Percentiles rank a stretch among this genome's conserved stretches.
phyloP scores from a whole-genome alignment of 2,329 filamentous ascomycete genomes.

The Plenodomus biglobosus region DNA sequence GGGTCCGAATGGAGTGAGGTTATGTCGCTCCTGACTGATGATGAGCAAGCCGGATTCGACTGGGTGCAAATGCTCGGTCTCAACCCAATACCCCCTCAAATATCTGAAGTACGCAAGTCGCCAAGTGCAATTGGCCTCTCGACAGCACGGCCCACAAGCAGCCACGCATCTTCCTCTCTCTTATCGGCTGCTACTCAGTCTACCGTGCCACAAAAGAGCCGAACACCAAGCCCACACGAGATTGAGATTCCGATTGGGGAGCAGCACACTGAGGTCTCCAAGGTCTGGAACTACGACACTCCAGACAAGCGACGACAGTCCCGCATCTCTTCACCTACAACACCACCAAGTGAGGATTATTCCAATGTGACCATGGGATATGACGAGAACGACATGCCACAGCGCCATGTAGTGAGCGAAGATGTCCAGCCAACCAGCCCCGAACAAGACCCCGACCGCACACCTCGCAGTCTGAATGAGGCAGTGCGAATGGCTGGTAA shows the following conservation, averaged over 20 bases:
- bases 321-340: conserved; percentile 39
- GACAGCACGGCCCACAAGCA: conserved; percentile 42
- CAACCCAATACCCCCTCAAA: conserved; percentile 61
- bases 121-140: conserved; percentile 55
- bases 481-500: conserved; percentile 36
- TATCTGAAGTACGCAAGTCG: conserved; percentile 51
- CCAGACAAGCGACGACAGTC: conserved; percentile 33
- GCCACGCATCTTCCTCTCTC: conserved; percentile 58
- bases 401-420: conserved; percentile 19
- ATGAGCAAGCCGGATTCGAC: conserved; percentile 75
- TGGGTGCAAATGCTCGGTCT: conserved; percentile 86
- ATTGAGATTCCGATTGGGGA: conserved; percentile 66
- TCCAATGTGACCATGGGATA: conserved; percentile 29
- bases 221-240: conserved; percentile 54
- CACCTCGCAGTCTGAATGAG: conserved; percentile 42
- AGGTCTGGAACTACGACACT: conserved; percentile 48
- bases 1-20: conserved; percentile 79
- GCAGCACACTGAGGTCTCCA: conserved; percentile 51
- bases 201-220: conserved; percentile 42
- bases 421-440: conserved; percentile 13
- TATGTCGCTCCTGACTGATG: conserved; percentile 72
- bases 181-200: conserved; percentile 42
- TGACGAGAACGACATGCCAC: conserved; percentile 16
- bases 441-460: conserved; percentile 29
- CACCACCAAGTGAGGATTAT: conserved; percentile 43